Evolutionary conservation across 768 basidiomycete genomes (phyloP).

Genomic region (Xerocomellus amylosporus): DNA sequence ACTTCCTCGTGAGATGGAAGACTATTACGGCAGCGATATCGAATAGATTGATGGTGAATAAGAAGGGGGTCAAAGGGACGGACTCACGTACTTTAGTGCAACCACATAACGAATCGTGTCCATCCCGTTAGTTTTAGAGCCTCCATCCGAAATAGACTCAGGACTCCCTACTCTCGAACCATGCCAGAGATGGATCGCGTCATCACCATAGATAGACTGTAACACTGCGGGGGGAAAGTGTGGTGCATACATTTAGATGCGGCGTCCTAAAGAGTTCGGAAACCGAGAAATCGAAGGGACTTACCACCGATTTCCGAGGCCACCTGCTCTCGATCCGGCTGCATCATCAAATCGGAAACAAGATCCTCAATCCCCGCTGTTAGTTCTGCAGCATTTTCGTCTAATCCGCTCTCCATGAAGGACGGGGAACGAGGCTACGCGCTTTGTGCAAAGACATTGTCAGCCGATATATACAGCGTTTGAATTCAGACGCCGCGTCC

Average conservation of each 20-base stretch:
- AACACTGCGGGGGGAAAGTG: slow-evolving; percentile 42
- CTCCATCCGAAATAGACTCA: slow-evolving; percentile 1
- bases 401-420: slow-evolving; percentile 18
- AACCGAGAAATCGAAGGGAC: slow-evolving; percentile 12
- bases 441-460: slow-evolving; percentile 7
- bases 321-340: slow-evolving; percentile 41
- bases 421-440: not conserved
- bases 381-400: slow-evolving; percentile 12
- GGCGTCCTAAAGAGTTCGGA: not conserved
- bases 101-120: slow-evolving; percentile 63
- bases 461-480: not conserved
- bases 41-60: not conserved
- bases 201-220: slow-evolving; percentile 80
- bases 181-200: slow-evolving; percentile 59
- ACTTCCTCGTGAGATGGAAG: slow-evolving; percentile 53
- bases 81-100: slow-evolving; percentile 52
- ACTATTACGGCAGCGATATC: slow-evolving; percentile 29
- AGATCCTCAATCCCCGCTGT: slow-evolving; percentile 23
- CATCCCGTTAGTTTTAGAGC: slow-evolving; percentile 18
- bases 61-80: not conserved
- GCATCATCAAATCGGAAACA: slow-evolving; percentile 30
- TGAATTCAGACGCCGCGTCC: slow-evolving; percentile 8
- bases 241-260: slow-evolving; percentile 5
- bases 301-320: slow-evolving; percentile 47
- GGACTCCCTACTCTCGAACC: slow-evolving; percentile 28